phyloP scores from a whole-genome alignment of 805 yeast genomes.

The Ascoidea tarda region DNA sequence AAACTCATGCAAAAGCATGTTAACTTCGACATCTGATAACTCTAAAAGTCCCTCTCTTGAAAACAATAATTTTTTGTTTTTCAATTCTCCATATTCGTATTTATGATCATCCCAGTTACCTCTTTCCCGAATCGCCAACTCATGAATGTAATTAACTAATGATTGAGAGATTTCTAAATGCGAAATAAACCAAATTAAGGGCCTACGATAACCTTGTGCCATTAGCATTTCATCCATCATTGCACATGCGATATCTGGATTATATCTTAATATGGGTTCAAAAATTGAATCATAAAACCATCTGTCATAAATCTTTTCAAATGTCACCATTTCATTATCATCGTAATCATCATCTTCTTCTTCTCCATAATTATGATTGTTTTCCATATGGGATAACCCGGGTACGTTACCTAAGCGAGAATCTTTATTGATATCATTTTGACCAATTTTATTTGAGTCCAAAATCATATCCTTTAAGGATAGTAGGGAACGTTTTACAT shows the following conservation, averaged over 20 bases:
- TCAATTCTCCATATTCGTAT: background rate
- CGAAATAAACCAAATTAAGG: conserved; percentile 53
- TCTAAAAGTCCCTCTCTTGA: conserved; percentile 42
- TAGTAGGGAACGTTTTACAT: conserved; percentile 12
- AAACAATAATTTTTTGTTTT: conserved; percentile 19
- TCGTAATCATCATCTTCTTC: conserved; percentile 6
- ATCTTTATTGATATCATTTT: background rate
- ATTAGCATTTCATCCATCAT: conserved; percentile 59
- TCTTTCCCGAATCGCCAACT: conserved; percentile 40
- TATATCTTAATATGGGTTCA: conserved; percentile 34
- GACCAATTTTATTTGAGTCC: conserved; percentile 12
- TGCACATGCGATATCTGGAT: conserved; percentile 37
- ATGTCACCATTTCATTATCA: conserved; percentile 22
- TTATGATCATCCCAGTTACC: conserved; percentile 23
- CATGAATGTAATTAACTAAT: conserved; percentile 49
- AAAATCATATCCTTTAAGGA: conserved; percentile 14
- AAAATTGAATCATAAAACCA: conserved; percentile 31
- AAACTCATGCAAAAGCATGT: conserved; percentile 60
- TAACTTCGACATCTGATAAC: conserved; percentile 43
- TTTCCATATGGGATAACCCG: no score
- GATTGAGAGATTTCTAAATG: conserved; percentile 42
- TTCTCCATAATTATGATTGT: background rate
- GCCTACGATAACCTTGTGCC: conserved; percentile 50
- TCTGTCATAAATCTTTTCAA: conserved; percentile 35
- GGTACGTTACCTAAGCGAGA: no score